These are phyloP conservation scores for Bothriochloa decipiens DNA, from an alignment of 176 grass and related monocot genomes.

Conservation along the genomic window DNA sequence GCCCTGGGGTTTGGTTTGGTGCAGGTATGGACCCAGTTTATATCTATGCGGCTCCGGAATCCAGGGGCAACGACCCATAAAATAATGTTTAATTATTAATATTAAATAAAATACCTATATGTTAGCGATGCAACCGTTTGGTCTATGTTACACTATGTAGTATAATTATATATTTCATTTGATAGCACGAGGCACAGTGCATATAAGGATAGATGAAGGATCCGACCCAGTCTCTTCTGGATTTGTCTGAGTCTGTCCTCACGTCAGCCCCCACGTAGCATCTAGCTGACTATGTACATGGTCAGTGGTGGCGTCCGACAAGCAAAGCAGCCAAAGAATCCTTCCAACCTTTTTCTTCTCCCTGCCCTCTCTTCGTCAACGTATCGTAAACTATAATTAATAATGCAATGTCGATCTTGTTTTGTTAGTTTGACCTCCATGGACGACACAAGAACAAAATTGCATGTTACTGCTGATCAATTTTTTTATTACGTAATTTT, in stretches of 20 bases:
- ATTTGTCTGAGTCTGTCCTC: not conserved
- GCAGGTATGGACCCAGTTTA: not conserved
- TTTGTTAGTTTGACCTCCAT: not conserved
- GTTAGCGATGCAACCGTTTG: not conserved
- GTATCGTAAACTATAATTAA: not conserved
- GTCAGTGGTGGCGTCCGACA: constrained; percentile 15
- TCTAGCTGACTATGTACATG: not conserved
- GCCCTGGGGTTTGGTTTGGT: not conserved
- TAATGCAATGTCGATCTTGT: not conserved
- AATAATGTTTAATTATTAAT: not conserved
- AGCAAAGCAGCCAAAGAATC: not conserved
- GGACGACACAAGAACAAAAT: not conserved
- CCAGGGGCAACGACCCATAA: not conserved
- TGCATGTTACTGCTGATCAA: not conserved
- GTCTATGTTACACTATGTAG: not conserved
- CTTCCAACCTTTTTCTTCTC: not conserved
- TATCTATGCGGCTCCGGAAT: not conserved
- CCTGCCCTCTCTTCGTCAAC: not conserved
- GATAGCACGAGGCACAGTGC: not conserved
- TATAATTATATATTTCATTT: not conserved
- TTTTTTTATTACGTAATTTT: too few species aligned
- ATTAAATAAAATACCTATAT: not conserved
- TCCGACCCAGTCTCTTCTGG: constrained; percentile 2
- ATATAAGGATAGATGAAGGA: not conserved
- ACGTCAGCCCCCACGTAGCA: constrained; percentile 14